Evolutionary conservation across 805 yeast genomes (phyloP).

Genomic region (Candida anglica): DNA sequence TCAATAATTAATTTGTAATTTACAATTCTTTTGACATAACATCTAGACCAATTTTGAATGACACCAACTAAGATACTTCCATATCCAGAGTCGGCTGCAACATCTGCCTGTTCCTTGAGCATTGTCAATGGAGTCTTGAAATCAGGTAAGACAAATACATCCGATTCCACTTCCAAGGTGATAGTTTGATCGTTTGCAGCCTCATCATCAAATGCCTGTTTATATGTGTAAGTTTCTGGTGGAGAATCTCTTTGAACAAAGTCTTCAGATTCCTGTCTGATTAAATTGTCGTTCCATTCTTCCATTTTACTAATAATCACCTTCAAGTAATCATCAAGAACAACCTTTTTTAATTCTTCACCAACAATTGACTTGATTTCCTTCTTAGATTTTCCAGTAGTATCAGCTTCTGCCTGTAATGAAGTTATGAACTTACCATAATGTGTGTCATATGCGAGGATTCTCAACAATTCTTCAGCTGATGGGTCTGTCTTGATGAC

Average conservation of each 20-base stretch:
- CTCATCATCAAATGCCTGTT: conserved; percentile 35
- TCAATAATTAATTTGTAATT: conserved; percentile 58
- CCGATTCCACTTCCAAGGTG: conserved; percentile 34
- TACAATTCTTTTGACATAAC: conserved; percentile 57
- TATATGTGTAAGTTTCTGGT: conserved; percentile 68
- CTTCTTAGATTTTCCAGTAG: conserved; percentile 25
- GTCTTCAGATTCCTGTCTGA: conserved; percentile 59
- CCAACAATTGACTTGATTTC: conserved; percentile 56
- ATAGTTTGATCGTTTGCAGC: conserved; percentile 31
- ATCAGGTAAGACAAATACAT: conserved; percentile 64
- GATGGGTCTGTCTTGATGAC: conserved; percentile 73
- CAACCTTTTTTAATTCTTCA: conserved; percentile 64
- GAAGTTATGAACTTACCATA: conserved; percentile 41
- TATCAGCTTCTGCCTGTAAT: conserved; percentile 7
- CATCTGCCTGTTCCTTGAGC: conserved; percentile 86
- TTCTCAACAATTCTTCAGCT: conserved; percentile 65
- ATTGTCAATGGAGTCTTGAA: conserved; percentile 75
- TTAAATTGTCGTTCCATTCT: conserved; percentile 78
- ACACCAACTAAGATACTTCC: conserved; percentile 78
- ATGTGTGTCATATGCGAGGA: conserved; percentile 73
- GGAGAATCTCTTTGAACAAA: conserved; percentile 62
- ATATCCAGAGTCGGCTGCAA: conserved; percentile 80
- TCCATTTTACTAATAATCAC: conserved; percentile 69
- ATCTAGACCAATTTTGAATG: conserved; percentile 61
- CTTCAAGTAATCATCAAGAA: conserved; percentile 74